phyloP scores from a whole-genome alignment of 148 eudicot genomes.

The Bassia scoparia region DNA sequence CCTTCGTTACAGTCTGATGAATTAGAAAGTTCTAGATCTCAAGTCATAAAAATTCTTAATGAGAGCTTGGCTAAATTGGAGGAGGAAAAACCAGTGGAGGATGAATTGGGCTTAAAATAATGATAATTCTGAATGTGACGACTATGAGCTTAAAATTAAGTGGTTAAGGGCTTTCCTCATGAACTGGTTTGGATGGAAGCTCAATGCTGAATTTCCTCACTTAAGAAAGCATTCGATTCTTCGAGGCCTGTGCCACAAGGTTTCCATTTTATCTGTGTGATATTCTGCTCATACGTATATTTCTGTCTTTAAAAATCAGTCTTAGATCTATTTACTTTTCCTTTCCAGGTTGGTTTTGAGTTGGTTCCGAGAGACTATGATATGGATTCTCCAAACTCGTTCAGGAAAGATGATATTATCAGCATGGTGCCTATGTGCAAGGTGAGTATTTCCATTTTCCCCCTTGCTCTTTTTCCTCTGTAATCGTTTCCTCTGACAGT shows the following conservation, averaged over 20 bases:
- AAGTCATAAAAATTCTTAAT: constrained; percentile 45
- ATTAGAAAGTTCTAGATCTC: constrained; percentile 47
- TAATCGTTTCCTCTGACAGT: neutral
- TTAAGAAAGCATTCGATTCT: constrained; percentile 76
- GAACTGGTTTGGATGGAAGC: constrained; percentile 76
- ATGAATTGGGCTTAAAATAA: constrained; percentile 39
- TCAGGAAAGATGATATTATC: constrained; percentile 70
- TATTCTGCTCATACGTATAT: neutral
- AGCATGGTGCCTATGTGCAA: constrained; percentile 95
- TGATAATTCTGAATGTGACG: constrained; percentile 36
- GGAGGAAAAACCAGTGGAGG: constrained; percentile 40
- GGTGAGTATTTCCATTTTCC: constrained; percentile 37
- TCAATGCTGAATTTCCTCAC: constrained; percentile 73
- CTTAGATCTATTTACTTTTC: neutral
- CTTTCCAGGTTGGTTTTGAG: constrained; percentile 85
- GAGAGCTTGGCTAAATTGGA: constrained; percentile 61
- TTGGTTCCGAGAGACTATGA: constrained; percentile 89
- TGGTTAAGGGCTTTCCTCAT: constrained; percentile 66
- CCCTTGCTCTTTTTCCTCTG: neutral
- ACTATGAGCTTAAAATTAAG: constrained; percentile 47
- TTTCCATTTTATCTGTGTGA: constrained; percentile 24
- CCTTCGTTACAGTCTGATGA: constrained; percentile 31
- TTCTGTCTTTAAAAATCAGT: neutral
- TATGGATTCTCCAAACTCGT: constrained; percentile 75
- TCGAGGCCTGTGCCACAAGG: constrained; percentile 96